Evolutionary conservation across 1,139 yeast species (phyloP).

Genomic region (Yamadazyma conglobata): DNA sequence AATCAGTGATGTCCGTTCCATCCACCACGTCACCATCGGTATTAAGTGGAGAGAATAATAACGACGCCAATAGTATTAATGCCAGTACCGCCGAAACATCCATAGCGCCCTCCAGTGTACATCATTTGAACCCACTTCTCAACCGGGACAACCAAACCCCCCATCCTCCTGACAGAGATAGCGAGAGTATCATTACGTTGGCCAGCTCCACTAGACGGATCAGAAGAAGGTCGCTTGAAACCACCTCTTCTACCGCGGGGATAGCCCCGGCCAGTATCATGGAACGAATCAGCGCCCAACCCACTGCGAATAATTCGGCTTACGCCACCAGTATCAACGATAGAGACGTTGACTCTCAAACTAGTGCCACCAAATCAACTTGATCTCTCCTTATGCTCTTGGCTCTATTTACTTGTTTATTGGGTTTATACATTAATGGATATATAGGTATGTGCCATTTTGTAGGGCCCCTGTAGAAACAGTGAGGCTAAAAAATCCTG

Average conservation of each 20-base stretch:
- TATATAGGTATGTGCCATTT: no score
- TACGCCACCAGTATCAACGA: slow-evolving; percentile 14
- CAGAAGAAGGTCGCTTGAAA: slow-evolving; percentile 52
- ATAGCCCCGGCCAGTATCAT: slow-evolving; percentile 64
- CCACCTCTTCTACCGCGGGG: slow-evolving; percentile 58
- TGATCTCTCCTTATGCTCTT: background rate
- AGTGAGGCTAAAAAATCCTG: slow-evolving; percentile 1
- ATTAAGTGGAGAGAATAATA: slow-evolving; percentile 34
- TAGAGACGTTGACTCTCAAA: slow-evolving; percentile 11
- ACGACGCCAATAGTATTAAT: slow-evolving; percentile 36
- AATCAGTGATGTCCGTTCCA: slow-evolving; percentile 48
- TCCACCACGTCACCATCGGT: slow-evolving; percentile 45
- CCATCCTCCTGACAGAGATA: slow-evolving; percentile 34
- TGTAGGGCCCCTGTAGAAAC: no score
- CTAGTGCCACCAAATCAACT: slow-evolving; percentile 5
- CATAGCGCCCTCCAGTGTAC: slow-evolving; percentile 37
- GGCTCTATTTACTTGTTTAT: background rate
- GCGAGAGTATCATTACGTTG: slow-evolving; percentile 52
- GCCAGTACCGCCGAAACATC: slow-evolving; percentile 56
- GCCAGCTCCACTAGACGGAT: slow-evolving; percentile 50
- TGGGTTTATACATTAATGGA: background rate
- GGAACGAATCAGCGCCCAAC: slow-evolving; percentile 36
- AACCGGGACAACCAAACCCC: slow-evolving; percentile 12
- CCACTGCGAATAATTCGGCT: slow-evolving; percentile 11
- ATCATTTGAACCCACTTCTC: slow-evolving; percentile 10